These are phyloP conservation scores for Claviceps monticola DNA, from an alignment of 2,329 filamentous ascomycete genomes.

Conservation along the genomic window DNA sequence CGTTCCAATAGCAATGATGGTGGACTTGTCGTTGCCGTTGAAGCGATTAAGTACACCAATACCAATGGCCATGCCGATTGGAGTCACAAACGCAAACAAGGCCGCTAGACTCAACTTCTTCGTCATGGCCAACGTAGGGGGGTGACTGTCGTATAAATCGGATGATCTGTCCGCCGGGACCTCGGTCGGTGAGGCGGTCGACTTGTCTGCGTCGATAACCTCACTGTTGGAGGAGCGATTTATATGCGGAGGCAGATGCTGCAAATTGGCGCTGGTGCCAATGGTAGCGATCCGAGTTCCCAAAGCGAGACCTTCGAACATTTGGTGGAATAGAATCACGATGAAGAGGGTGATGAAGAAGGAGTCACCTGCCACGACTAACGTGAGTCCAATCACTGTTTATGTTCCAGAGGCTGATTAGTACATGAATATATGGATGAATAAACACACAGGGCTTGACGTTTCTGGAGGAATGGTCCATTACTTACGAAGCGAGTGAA, in stretches of 20 bases:
- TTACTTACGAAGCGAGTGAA: conserved; percentile 52
- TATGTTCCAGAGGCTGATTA: background rate
- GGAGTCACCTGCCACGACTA: conserved; percentile 44
- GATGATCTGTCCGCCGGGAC: conserved; percentile 8
- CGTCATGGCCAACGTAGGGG: conserved; percentile 20
- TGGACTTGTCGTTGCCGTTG: conserved; percentile 58
- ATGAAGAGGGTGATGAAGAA: conserved; percentile 44
- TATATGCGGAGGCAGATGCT: conserved; percentile 10
- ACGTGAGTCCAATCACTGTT: conserved; percentile 39
- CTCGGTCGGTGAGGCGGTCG: conserved; percentile 8
- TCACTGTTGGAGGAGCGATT: conserved; percentile 4
- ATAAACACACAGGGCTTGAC: no score
- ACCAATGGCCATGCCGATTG: conserved; percentile 68
- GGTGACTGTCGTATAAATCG: conserved; percentile 7
- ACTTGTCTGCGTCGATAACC: conserved; percentile 13
- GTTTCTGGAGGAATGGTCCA: no score
- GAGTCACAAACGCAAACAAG: conserved; percentile 57
- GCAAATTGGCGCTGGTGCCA: conserved; percentile 15
- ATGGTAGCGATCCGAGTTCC: conserved; percentile 56
- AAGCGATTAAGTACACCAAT: conserved; percentile 56
- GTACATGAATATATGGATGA: no score
- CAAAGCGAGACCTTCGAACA: conserved; percentile 65
- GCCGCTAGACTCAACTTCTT: conserved; percentile 48
- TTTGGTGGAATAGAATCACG: conserved; percentile 66
- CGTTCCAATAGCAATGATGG: conserved; percentile 58